These are phyloP conservation scores for Irpex sp. DNA, from an alignment of 1,284 basidiomycete genomes.

Conservation along the genomic window DNA sequence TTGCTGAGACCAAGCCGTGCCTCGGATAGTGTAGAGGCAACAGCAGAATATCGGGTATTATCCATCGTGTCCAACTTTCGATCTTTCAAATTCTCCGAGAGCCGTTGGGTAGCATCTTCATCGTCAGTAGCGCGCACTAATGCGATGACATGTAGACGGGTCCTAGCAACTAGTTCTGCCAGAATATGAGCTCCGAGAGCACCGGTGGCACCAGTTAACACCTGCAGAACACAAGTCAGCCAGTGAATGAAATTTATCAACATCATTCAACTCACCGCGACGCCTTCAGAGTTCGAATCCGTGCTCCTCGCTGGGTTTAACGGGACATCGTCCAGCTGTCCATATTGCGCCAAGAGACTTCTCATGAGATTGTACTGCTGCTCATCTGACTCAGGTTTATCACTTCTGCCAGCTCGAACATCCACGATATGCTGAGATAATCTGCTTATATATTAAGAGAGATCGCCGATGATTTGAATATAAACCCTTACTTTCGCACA, in stretches of 20 bases:
- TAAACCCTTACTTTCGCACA: conserved; percentile 2
- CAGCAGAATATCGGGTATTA: neutral
- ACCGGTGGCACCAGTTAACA: conserved; percentile 10
- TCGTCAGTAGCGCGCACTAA: conserved; percentile 6
- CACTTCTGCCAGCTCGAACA: neutral
- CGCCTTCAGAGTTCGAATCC: neutral
- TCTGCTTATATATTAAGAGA: neutral
- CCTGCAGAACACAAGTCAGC: neutral
- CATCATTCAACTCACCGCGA: neutral
- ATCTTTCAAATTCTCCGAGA: neutral
- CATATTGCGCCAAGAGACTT: neutral
- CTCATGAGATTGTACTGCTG: conserved; percentile 5
- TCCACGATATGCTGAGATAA: neutral
- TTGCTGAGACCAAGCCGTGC: neutral
- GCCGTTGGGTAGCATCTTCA: conserved; percentile 1
- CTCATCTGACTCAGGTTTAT: neutral
- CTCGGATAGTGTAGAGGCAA: conserved; percentile 2
- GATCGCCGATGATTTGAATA: neutral
- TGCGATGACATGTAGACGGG: neutral
- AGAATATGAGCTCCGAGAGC: conserved; percentile 9
- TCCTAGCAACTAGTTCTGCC: neutral
- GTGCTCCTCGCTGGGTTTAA: neutral
- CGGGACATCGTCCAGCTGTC: neutral
- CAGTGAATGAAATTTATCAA: neutral
- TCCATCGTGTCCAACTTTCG: neutral